A percentile compares a stretch with the other conserved stretches of the same genome.
phyloP scores from a whole-genome alignment of 176 grass and related monocot species.

The Avena eriantha region DNA sequence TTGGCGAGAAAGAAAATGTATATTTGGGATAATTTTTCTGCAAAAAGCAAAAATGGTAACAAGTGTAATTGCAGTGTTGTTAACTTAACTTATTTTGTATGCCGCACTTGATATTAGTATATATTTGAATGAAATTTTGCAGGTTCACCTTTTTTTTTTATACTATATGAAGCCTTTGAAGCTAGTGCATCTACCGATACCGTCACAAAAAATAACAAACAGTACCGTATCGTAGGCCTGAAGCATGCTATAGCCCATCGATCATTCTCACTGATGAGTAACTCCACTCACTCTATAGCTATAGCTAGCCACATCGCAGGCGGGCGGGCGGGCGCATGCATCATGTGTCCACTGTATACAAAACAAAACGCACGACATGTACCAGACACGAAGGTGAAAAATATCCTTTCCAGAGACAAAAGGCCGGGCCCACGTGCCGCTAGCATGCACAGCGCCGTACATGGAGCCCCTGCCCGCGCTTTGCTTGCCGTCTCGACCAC shows the following conservation, averaged over 20 bases:
- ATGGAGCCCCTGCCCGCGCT: too few species aligned
- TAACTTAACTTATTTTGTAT: neutral
- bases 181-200: neutral
- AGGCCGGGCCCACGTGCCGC: constrained; percentile 20
- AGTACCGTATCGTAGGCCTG: neutral
- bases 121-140: neutral
- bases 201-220: neutral
- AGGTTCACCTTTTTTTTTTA: neutral
- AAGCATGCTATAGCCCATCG: neutral
- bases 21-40: too few species aligned
- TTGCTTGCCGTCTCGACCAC: constrained; percentile 53
- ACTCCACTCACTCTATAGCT: neutral
- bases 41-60: neutral
- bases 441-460: constrained; percentile 60
- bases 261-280: constrained; percentile 33
- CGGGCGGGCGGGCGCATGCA: constrained; percentile 2
- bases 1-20: too few species aligned
- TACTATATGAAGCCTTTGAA: neutral
- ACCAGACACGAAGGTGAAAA: constrained; percentile 18
- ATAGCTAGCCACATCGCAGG: neutral
- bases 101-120: too few species aligned
- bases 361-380: constrained; percentile 17
- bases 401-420: constrained; percentile 29
- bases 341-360: constrained; percentile 21
- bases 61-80: neutral